Evolutionary conservation across 75 land plant species (phyloP).

Genomic region (Cupressus sempervirens): DNA sequence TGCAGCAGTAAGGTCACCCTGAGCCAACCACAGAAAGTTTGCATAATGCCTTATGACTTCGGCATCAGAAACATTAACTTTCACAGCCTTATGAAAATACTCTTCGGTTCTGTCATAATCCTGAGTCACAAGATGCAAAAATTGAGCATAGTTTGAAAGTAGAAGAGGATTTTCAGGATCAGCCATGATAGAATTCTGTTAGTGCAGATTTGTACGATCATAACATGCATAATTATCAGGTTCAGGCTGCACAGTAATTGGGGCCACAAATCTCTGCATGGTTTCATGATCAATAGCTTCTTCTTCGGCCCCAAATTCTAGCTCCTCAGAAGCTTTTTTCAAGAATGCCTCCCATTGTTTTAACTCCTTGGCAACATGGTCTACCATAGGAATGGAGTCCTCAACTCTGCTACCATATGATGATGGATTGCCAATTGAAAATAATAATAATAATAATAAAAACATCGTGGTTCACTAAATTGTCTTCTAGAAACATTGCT

Average conservation of each 20-base stretch:
- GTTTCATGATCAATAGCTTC: slow-evolving; percentile 34
- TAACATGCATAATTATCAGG: slow-evolving; percentile 43
- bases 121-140: slow-evolving; percentile 58
- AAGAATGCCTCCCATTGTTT: slow-evolving; percentile 37
- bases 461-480: neutral
- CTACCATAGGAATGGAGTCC: neutral
- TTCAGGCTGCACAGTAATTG: slow-evolving; percentile 25
- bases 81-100: slow-evolving; percentile 57
- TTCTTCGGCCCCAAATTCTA: slow-evolving; percentile 24
- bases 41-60: slow-evolving; percentile 64
- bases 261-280: slow-evolving; percentile 52
- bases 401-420: neutral
- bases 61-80: slow-evolving; percentile 51
- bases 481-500: slow-evolving; percentile 16
- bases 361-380: slow-evolving; percentile 10
- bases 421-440: slow-evolving; percentile 12
- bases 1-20: slow-evolving; percentile 55
- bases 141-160: slow-evolving; percentile 82
- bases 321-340: slow-evolving; percentile 33
- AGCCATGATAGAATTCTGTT: slow-evolving; percentile 45
- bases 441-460: too few species aligned
- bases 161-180: slow-evolving; percentile 71
- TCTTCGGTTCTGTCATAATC: slow-evolving; percentile 85
- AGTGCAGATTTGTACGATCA: slow-evolving; percentile 60
- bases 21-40: slow-evolving; percentile 66